Evolutionary conservation across 2,329 filamentous ascomycete species (phyloP).

Genomic region (Aureobasidium pullulans): DNA sequence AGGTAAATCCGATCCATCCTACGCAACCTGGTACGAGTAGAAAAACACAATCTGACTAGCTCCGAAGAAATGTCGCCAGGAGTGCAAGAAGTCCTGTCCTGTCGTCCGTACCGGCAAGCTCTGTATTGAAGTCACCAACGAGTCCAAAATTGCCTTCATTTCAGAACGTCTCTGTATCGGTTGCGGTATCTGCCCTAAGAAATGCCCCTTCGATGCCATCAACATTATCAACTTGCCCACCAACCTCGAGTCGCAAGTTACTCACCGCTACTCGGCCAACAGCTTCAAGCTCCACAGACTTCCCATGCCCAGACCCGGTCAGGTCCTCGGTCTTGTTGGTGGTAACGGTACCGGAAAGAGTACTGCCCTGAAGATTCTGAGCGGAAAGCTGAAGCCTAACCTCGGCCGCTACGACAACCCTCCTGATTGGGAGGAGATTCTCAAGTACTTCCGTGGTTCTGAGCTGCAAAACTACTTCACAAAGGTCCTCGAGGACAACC

Average conservation of each 20-base stretch:
- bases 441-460: conserved; percentile 96
- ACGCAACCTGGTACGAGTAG: conserved; percentile 2
- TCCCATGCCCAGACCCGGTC: conserved; percentile 89
- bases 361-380: conserved; percentile 98
- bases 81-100: conserved; percentile 98
- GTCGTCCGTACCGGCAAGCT: conserved; percentile 96
- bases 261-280: conserved; percentile 97
- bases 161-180: conserved; percentile 94
- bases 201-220: conserved; percentile 97
- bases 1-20: conserved; percentile 46
- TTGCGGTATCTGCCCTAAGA: conserved; percentile 99
- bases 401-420: conserved; percentile 91
- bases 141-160: conserved; percentile 95
- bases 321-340: conserved; percentile 92
- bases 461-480: conserved; percentile 99
- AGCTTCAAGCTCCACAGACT: conserved; percentile 98
- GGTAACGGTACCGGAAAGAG: conserved; percentile 99
- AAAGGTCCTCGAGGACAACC: conserved; percentile 90
- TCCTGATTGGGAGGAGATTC: conserved; percentile 97
- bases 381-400: conserved; percentile 97
- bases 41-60: conserved; percentile 8
- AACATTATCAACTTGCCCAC: conserved; percentile 99
- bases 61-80: conserved; percentile 85
- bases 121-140: conserved; percentile 84
- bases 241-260: conserved; percentile 96